Evolutionary conservation across 2,329 filamentous ascomycete species (phyloP).

Genomic region (Paraphaeosphaeria sporulosa): DNA sequence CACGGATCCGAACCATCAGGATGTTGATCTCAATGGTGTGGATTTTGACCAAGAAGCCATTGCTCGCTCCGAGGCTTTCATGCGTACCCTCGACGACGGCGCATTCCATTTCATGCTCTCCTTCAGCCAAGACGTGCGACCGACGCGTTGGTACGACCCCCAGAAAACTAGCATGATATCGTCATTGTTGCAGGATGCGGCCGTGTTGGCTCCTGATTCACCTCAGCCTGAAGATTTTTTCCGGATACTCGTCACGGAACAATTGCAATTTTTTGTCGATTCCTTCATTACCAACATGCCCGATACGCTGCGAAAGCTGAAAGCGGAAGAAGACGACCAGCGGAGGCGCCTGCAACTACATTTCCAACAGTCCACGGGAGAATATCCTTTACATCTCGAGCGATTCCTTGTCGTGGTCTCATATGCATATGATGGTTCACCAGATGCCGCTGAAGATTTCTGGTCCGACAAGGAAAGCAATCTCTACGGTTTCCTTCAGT

Average conservation of each 20-base stretch:
- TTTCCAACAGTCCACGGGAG: slow-evolving; percentile 60
- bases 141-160: slow-evolving; percentile 86
- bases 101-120: slow-evolving; percentile 92
- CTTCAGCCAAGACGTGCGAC: slow-evolving; percentile 80
- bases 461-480: slow-evolving; percentile 95
- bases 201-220: slow-evolving; percentile 71
- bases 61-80: slow-evolving; percentile 75
- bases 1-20: slow-evolving; percentile 71
- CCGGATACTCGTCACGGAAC: slow-evolving; percentile 75
- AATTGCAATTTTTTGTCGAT: slow-evolving; percentile 87
- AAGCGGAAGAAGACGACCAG: slow-evolving; percentile 89
- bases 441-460: slow-evolving; percentile 85
- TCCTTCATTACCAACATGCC: slow-evolving; percentile 95
- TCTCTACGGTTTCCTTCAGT: slow-evolving; percentile 91
- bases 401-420: slow-evolving; percentile 91
- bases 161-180: slow-evolving; percentile 82
- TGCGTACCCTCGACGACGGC: slow-evolving; percentile 82
- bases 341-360: slow-evolving; percentile 59
- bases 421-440: slow-evolving; percentile 85
- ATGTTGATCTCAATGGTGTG: slow-evolving; percentile 58
- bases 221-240: slow-evolving; percentile 76
- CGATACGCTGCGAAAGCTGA: slow-evolving; percentile 84
- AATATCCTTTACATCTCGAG: slow-evolving; percentile 70
- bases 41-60: slow-evolving; percentile 73
- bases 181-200: slow-evolving; percentile 82